Evolutionary conservation across 2,329 filamentous ascomycete genomes (phyloP), one percentile per base, ranked within the genome.

Genomic region (Paecilomyces formosus): DNA sequence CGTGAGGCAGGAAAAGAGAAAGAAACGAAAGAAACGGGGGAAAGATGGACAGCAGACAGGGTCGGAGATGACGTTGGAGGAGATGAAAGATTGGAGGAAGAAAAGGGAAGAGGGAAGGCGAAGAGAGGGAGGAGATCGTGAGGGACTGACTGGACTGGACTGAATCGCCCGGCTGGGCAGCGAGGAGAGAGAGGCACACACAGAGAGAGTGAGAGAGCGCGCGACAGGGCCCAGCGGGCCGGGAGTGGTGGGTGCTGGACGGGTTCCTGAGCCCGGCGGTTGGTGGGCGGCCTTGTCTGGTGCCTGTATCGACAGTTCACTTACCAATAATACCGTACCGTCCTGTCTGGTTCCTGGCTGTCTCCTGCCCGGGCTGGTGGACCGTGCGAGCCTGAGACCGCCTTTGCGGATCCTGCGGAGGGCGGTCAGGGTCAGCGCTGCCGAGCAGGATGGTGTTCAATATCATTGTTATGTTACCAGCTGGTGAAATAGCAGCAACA

Each of bases 1-100:
- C 68, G 70, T 65, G 68, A 64, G 53, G 62, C 65, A 64, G 63
- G 60, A 66, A 63, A 68, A 62, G 60, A 65, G 61, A 66, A 62
- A 66, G 58, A 60, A 61, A 59, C 56, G 59, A 60, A 64, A 63
- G 56, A 62, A 65, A 65, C 61, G 61, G 61, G 67, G 64, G 66
- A 67, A 69, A 55, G 56, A 60, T 58, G 55, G 57, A 61, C 60
- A 61, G 63, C 53, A 61, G 59, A 59, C 58, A 61, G 54, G 63
- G 59, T 58, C 55, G 58, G 60, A 57, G 59, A 59, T 62, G 65
- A 62, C 62, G 56, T 60, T 61, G 65, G 66, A 68, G 30, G 67
- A 72, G 66, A 64, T 66, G 62, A 64, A 64, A 60, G 60, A 61
- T 54, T 60, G 56, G 61, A 66, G 61, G 60, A 65, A 62, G 64